These are phyloP conservation scores for Paramarasmius palmivorus DNA, from an alignment of 1,284 basidiomycete species.

Conservation along the genomic window DNA sequence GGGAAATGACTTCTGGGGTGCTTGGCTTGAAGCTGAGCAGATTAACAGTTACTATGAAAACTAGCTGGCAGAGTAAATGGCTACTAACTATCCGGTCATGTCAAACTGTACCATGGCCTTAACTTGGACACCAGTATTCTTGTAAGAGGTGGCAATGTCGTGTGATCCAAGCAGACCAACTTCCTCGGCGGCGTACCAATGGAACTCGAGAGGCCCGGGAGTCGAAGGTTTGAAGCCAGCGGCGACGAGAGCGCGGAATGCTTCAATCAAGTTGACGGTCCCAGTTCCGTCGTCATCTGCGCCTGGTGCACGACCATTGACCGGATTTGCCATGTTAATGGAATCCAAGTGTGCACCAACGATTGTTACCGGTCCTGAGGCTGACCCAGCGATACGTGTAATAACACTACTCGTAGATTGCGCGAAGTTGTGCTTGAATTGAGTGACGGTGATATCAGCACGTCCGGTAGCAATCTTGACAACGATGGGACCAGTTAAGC, in stretches of 20 bases:
- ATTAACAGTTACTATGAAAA: neutral
- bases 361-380: constrained; percentile 32
- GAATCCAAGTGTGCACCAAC: constrained; percentile 42
- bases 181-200: constrained; percentile 57
- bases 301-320: constrained; percentile 37
- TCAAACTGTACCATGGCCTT: constrained; percentile 34
- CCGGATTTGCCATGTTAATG: constrained; percentile 1
- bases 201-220: too few relatives aligned
- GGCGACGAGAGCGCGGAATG: constrained; percentile 45
- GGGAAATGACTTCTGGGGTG: neutral
- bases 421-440: neutral
- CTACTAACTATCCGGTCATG: constrained; percentile 13
- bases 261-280: constrained; percentile 42
- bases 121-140: constrained; percentile 36
- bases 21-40: neutral
- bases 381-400: neutral
- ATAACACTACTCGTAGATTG: neutral
- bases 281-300: constrained; percentile 33
- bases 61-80: neutral
- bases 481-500: neutral
- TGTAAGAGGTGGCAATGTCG: constrained; percentile 50
- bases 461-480: neutral
- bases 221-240: constrained; percentile 40
- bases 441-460: neutral
- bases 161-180: constrained; percentile 55